phyloP scores from a whole-genome alignment of 2,329 filamentous ascomycete genomes.

The Teratosphaeria gauchensis region DNA sequence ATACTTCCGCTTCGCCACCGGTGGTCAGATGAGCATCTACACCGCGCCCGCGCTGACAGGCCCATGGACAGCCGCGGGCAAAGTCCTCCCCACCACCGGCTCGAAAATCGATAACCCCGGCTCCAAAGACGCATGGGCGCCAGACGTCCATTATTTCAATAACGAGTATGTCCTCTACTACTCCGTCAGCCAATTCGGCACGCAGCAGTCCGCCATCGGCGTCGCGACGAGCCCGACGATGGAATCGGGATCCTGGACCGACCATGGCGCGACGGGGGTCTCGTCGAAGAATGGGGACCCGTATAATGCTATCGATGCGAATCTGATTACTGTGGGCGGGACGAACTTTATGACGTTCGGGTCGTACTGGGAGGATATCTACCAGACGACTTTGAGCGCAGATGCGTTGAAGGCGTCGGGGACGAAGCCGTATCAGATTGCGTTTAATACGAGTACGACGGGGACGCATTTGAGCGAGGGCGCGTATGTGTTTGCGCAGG shows the following conservation, averaged over 20 bases:
- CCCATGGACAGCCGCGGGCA: constrained; percentile 42
- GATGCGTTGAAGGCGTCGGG: constrained; percentile 30
- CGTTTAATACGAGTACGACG: constrained; percentile 1
- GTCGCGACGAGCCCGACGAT: constrained; percentile 41
- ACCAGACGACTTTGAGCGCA: constrained; percentile 44
- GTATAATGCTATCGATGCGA: constrained; percentile 45
- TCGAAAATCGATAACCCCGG: constrained; percentile 34
- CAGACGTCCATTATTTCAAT: constrained; percentile 49
- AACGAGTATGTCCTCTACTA: constrained; percentile 55
- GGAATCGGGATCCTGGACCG: constrained; percentile 50
- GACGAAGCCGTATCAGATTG: constrained; percentile 1
- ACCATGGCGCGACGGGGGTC: constrained; percentile 51
- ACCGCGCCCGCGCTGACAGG: constrained; percentile 39
- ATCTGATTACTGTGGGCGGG: constrained; percentile 32
- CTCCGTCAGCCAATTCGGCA: constrained; percentile 51
- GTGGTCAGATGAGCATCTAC: constrained; percentile 40
- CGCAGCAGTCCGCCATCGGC: constrained; percentile 53
- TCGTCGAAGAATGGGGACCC: constrained; percentile 26
- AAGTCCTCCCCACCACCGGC: constrained; percentile 36
- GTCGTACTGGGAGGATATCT: constrained; percentile 59
- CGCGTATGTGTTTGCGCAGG: constrained; percentile 40
- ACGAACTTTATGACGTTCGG: constrained; percentile 53
- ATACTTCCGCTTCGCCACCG: constrained; percentile 47
- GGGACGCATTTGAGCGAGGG: constrained; percentile 4
- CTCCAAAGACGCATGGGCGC: constrained; percentile 48